These are phyloP conservation scores for Monosporascus sp. DNA, from an alignment of 2,329 filamentous ascomycete genomes.

Conservation along the genomic window DNA sequence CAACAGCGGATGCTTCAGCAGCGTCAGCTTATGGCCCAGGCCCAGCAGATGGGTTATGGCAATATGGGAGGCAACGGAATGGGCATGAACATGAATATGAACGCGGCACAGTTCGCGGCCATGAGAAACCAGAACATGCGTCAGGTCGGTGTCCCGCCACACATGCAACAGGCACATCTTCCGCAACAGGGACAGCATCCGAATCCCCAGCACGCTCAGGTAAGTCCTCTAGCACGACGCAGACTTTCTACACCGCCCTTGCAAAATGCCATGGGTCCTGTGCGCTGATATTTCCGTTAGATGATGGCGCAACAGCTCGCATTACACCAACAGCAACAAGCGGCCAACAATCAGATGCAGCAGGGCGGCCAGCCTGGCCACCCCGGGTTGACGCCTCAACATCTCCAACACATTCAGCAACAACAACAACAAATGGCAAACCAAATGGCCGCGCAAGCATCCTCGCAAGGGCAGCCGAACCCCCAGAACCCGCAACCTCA, in stretches of 20 bases:
- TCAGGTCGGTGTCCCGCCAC: slow-evolving; percentile 36
- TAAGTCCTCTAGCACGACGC: slow-evolving; percentile 7
- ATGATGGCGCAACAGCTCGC: slow-evolving; percentile 27
- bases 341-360: slow-evolving; percentile 36
- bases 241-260: neutral
- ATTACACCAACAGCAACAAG: slow-evolving; percentile 36
- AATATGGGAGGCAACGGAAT: slow-evolving; percentile 24
- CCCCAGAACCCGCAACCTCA: slow-evolving; percentile 32
- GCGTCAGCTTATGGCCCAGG: slow-evolving; percentile 22
- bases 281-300: slow-evolving; percentile 1
- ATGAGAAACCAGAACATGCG: slow-evolving; percentile 34
- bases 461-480: slow-evolving; percentile 35
- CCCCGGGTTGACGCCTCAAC: slow-evolving; percentile 34
- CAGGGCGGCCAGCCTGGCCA: slow-evolving; percentile 29
- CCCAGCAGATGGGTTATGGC: slow-evolving; percentile 25
- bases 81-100: slow-evolving; percentile 35
- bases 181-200: slow-evolving; percentile 25
- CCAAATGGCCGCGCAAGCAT: slow-evolving; percentile 32
- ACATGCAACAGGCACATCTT: slow-evolving; percentile 36
- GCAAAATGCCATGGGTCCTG: neutral
- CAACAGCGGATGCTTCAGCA: slow-evolving; percentile 21
- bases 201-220: slow-evolving; percentile 19
- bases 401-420: slow-evolving; percentile 35
- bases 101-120: slow-evolving; percentile 35
- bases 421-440: slow-evolving; percentile 29